Conservation (phyloP, 495 filamentous ascomycete species). For the Symbiotaphrina buchneri region DNA sequence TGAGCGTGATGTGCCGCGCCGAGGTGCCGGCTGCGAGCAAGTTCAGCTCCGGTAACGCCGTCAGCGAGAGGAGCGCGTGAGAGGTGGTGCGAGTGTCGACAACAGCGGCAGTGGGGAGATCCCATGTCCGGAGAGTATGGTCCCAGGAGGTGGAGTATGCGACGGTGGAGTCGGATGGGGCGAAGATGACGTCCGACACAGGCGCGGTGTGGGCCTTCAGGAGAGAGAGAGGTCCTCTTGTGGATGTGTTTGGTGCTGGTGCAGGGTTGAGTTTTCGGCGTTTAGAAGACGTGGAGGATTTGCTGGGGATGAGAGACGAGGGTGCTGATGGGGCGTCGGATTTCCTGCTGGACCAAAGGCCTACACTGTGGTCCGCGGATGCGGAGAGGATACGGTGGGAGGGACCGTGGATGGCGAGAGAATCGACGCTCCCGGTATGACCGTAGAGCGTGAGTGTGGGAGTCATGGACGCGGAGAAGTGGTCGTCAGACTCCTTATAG, state of each 20-base stretch:
- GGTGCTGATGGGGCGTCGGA: slow-evolving; percentile 48
- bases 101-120: slow-evolving; percentile 50
- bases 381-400: slow-evolving; percentile 64
- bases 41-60: slow-evolving; percentile 37
- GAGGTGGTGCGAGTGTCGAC: slow-evolving; percentile 64
- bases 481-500: slow-evolving; percentile 42
- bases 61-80: slow-evolving; percentile 57
- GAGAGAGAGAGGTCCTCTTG: slow-evolving; percentile 58
- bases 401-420: slow-evolving; percentile 50
- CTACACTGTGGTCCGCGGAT: slow-evolving; percentile 55
- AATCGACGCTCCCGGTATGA: slow-evolving; percentile 53
- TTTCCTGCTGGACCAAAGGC: slow-evolving; percentile 66
- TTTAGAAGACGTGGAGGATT: slow-evolving; percentile 31
- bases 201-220: slow-evolving; percentile 47
- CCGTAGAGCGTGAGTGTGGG: slow-evolving; percentile 72
- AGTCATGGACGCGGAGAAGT: slow-evolving; percentile 35
- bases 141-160: slow-evolving; percentile 79
- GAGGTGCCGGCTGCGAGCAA: slow-evolving; percentile 70
- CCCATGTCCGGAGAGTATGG: slow-evolving; percentile 76
- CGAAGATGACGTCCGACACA: slow-evolving; percentile 59
- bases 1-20: slow-evolving; percentile 69
- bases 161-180: slow-evolving; percentile 61
- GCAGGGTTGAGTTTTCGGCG: slow-evolving; percentile 51
- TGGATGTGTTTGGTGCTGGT: slow-evolving; percentile 26
- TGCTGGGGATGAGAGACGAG: slow-evolving; percentile 29